A percentile compares a stretch with the other conserved stretches of the same genome.
Conservation (phyloP, 495 filamentous ascomycete species). For the Penicillium steckii region DNA sequence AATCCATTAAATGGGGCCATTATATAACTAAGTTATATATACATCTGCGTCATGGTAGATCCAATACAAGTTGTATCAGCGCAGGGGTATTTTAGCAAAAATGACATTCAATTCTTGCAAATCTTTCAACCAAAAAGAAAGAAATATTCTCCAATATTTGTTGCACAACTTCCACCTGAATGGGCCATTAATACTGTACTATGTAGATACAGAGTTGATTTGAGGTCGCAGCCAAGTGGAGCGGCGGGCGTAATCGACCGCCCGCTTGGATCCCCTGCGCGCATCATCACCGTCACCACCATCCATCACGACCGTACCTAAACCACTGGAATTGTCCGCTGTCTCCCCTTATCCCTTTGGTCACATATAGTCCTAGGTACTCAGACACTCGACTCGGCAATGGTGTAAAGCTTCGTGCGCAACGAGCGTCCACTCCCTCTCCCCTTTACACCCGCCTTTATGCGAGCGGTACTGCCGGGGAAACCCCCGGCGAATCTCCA, state of each 20-base stretch:
- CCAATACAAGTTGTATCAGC: too few species aligned
- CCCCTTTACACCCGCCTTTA: slow-evolving; percentile 41
- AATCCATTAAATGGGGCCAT: too few species aligned
- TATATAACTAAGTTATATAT: too few species aligned
- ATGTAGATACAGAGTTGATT: too few species aligned
- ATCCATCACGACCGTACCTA: background rate
- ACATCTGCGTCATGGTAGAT: too few species aligned
- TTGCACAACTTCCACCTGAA: too few species aligned
- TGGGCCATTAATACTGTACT: too few species aligned
- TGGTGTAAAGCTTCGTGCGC: slow-evolving; percentile 38
- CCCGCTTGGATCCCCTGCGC: slow-evolving; percentile 20
- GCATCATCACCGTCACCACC: slow-evolving; percentile 8
- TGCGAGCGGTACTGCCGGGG: slow-evolving; percentile 85
- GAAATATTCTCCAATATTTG: too few species aligned
- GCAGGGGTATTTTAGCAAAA: too few species aligned
- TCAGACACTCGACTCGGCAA: slow-evolving; percentile 23
- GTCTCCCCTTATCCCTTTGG: background rate
- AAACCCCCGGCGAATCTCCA: slow-evolving; percentile 86
- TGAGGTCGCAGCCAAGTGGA: slow-evolving; percentile 21
- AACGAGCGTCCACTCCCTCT: slow-evolving; percentile 25
- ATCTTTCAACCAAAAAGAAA: too few species aligned
- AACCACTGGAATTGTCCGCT: slow-evolving; percentile 4
- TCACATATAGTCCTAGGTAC: background rate
- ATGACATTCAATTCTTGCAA: too few species aligned
- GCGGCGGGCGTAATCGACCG: slow-evolving; percentile 24